Percentiles rank a stretch among this genome's conserved stretches.
Evolutionary conservation across 305 asterid genomes (phyloP).

Genomic region (Fraxinus latifolia): DNA sequence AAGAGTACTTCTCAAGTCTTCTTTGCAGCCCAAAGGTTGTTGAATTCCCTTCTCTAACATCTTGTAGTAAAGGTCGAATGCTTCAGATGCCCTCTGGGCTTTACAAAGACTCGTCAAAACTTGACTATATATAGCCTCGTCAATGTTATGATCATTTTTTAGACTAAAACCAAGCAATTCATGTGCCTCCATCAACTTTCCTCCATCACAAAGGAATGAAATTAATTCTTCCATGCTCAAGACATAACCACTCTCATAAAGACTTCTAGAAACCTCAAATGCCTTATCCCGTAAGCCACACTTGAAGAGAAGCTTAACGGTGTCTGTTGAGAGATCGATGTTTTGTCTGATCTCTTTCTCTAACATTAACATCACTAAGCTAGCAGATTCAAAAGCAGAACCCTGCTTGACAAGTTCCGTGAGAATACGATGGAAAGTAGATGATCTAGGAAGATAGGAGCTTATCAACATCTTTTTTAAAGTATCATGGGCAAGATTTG

Average conservation of each 20-base stretch:
- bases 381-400: slow-evolving; percentile 48
- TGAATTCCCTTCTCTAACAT: slow-evolving; percentile 54
- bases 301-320: slow-evolving; percentile 42
- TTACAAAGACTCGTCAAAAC: slow-evolving; percentile 54
- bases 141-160: slow-evolving; percentile 45
- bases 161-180: slow-evolving; percentile 48
- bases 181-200: slow-evolving; percentile 48
- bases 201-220: slow-evolving; percentile 45
- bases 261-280: slow-evolving; percentile 41
- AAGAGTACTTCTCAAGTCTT: slow-evolving; percentile 48
- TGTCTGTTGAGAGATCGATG: slow-evolving; percentile 63
- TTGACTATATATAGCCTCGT: slow-evolving; percentile 26
- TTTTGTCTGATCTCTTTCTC: slow-evolving; percentile 62
- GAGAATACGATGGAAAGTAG: slow-evolving; percentile 60
- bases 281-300: slow-evolving; percentile 44
- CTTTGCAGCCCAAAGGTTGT: slow-evolving; percentile 53
- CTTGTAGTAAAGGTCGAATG: slow-evolving; percentile 66
- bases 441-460: slow-evolving; percentile 61
- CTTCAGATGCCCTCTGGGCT: slow-evolving; percentile 40
- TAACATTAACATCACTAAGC: slow-evolving; percentile 60
- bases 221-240: slow-evolving; percentile 53
- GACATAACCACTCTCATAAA: slow-evolving; percentile 55
- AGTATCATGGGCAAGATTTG: slow-evolving; percentile 57
- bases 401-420: slow-evolving; percentile 47
- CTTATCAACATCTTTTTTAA: slow-evolving; percentile 64